Evolutionary conservation across 257 asterid species (phyloP).

Genomic region (Oldenlandia corymbosa): DNA sequence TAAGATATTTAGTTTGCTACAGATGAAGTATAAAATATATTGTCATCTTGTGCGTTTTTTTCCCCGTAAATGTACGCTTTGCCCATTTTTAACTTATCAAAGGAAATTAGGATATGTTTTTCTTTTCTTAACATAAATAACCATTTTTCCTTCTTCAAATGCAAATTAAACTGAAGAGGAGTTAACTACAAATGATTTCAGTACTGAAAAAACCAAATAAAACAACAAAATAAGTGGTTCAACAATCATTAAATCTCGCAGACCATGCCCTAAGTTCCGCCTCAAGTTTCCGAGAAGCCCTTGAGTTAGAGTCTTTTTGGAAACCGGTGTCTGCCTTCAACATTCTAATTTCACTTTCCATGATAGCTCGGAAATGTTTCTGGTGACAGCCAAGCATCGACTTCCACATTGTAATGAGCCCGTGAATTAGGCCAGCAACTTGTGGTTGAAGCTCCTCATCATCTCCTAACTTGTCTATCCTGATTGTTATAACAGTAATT

Average conservation of each 20-base stretch:
- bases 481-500: constrained; percentile 61
- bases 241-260: constrained; percentile 62
- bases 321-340: constrained; percentile 57
- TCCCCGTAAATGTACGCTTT: too few species aligned
- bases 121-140: too few species aligned
- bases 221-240: too few species aligned
- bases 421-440: constrained; percentile 59
- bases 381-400: constrained; percentile 89
- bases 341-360: constrained; percentile 74
- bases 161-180: too few species aligned
- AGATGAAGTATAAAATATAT: too few species aligned
- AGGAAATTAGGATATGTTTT: too few species aligned
- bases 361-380: constrained; percentile 89
- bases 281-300: constrained; percentile 75
- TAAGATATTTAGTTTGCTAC: too few species aligned
- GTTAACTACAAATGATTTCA: too few species aligned
- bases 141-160: too few species aligned
- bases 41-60: too few species aligned
- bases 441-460: constrained; percentile 90
- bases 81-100: too few species aligned
- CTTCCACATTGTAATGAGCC: constrained; percentile 93
- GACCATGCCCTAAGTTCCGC: constrained; percentile 80
- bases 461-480: constrained; percentile 85
- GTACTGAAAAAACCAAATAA: too few species aligned
- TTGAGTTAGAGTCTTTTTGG: constrained; percentile 46